These are phyloP conservation scores for Sordaria brevicollis DNA, from an alignment of 495 filamentous ascomycete species.

Conservation along the genomic window DNA sequence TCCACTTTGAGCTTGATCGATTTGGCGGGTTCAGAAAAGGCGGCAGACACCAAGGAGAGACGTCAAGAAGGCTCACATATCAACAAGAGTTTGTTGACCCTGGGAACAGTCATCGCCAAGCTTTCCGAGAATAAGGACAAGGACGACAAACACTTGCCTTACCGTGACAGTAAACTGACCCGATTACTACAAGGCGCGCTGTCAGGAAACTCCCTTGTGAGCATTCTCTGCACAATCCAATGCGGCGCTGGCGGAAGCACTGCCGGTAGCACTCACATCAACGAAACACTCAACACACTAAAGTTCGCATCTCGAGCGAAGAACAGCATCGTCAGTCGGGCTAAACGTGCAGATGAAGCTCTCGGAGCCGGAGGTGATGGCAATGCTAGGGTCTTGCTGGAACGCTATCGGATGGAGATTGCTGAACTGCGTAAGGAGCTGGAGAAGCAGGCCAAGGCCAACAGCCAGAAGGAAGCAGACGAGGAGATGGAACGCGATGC, in stretches of 20 bases:
- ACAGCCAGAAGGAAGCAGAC: conserved; percentile 55
- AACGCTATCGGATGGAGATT: conserved; percentile 93
- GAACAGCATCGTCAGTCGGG: conserved; percentile 96
- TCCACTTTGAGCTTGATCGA: conserved; percentile 94
- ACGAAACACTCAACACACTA: conserved; percentile 87
- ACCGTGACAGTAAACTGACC: conserved; percentile 94
- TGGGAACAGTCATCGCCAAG: conserved; percentile 88
- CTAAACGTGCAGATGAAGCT: conserved; percentile 88
- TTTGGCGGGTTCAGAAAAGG: conserved; percentile 89
- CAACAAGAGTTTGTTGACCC: conserved; percentile 91
- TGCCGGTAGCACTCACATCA: conserved; percentile 58
- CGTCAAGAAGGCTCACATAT: conserved; percentile 94
- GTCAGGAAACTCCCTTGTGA: conserved; percentile 88
- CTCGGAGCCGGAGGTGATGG: conserved; percentile 66
- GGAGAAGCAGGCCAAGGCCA: conserved; percentile 56
- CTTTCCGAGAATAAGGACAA: conserved; percentile 79
- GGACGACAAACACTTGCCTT: conserved; percentile 84
- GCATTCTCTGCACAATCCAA: conserved; percentile 92
- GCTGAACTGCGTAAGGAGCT: conserved; percentile 70
- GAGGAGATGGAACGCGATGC: conserved; percentile 47
- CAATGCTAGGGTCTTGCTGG: conserved; percentile 75
- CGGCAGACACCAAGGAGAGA: conserved; percentile 89
- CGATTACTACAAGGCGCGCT: conserved; percentile 85
- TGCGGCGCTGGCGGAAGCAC: conserved; percentile 56
- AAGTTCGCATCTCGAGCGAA: conserved; percentile 95